Base-by-base conservation (phyloP, 441 rosid species). In the Mallotus repandus region DNA sequence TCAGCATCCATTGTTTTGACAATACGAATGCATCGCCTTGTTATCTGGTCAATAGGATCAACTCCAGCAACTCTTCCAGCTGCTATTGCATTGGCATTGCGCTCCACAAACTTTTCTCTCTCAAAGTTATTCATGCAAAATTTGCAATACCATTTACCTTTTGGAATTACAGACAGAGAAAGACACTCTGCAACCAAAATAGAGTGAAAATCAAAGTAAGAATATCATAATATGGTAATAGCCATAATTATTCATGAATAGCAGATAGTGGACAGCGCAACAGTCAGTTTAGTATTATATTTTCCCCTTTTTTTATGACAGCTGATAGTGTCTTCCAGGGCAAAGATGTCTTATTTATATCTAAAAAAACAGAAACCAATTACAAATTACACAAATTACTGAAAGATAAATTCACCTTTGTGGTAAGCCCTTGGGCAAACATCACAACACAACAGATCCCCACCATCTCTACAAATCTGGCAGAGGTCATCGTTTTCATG, bases 401-500 rank as follows among this genome's bases (percentile, higher is more conserved):
- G 14, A 59, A 69, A 63, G 63, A 58, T 50, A 64, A 45, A 43
- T 7, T 79, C 71, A 92, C 99, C 97, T 89, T 60, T 81, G 82
- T 95, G 99, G 81, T 82, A 95, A 64, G 98, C 88, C 86, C 99
- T 88, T 67, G 99, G 99, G 80, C 99, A 95, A 69, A 89, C 86
- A 83, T 95, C 97, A 81, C 99, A 95, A 77, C 99, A 95, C 73
- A 95, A 71, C 71, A 95, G 93, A 72, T 85, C 80, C 41, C 98
- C 99, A 56, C 97, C 99, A 81, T 89, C 98, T 80, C 76, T 73
- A 81, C 98, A 95, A 63, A 95, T 81, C 79, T 86, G 86, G 77
- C 99, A 95, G 52, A 91, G 89, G 69, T 92, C 98, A 81, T 95
- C 99, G 85, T 88, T 92, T 73, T 92, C 94, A 25, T 46, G 71